Percentiles rank a stretch among this genome's conserved stretches.
These are phyloP conservation scores for Cryptosporidium canis DNA, from an alignment of 169 alveolate genomes.

Conservation along the genomic window DNA sequence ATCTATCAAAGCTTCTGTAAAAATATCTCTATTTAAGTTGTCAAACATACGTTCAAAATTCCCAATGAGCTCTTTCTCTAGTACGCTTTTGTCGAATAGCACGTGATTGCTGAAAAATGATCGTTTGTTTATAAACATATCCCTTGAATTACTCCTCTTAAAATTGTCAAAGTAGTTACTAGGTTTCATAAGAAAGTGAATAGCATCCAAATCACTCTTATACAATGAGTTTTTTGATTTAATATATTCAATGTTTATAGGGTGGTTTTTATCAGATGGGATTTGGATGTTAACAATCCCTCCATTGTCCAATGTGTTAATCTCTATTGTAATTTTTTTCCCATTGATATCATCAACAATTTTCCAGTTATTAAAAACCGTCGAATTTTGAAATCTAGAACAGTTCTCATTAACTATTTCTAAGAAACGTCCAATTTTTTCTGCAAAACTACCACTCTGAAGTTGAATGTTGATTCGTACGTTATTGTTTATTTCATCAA, in stretches of 20 bases:
- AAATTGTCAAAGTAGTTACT: background rate
- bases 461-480: background rate
- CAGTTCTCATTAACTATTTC: slow-evolving; percentile 13
- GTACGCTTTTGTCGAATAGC: background rate
- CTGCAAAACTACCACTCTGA: background rate
- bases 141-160: background rate
- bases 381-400: background rate
- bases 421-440: background rate
- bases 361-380: slow-evolving; percentile 27
- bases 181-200: slow-evolving; percentile 16
- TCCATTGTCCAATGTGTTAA: background rate
- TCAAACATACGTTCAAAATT: background rate
- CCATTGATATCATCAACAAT: background rate
- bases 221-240: background rate
- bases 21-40: background rate
- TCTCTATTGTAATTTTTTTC: slow-evolving; percentile 15
- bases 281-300: background rate
- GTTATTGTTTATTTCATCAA: background rate
- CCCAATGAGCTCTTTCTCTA: background rate
- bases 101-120: background rate
- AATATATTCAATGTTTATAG: slow-evolving; percentile 26
- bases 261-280: background rate
- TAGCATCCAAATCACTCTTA: slow-evolving; percentile 14
- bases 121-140: background rate
- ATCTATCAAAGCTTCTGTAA: background rate